Evolutionary conservation across 2,329 filamentous ascomycete species (phyloP), one percentile per base, ranked within the genome.

Genomic region (Penicillium polonicum): DNA sequence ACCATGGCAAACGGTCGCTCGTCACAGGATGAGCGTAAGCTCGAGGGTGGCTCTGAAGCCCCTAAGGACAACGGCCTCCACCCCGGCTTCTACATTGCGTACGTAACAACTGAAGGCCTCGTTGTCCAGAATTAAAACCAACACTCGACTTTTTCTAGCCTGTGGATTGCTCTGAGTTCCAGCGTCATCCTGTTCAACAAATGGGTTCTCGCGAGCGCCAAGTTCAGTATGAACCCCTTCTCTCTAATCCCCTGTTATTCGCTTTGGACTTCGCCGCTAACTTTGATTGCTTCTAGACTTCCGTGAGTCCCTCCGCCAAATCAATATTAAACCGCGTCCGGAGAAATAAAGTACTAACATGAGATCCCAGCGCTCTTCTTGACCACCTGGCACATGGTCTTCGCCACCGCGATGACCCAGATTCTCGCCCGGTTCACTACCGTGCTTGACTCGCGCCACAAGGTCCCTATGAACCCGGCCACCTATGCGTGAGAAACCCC

Each of bases 111-210:
- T 19, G 19, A 31, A 13, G 36, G 12, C 25, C 35, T 42, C 45
- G 5, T n/a, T 48, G 35, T 25, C 48, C 27, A 41, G 6, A 31
- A 42, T 6, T 4, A 43, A 43, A 39, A 53, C 61, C 65, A 57
- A 68, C 50, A 65, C 48, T 23, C 19, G 17, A 41, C 10, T 15
- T 29, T 51, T 29, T 51, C 7, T 76, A 96, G 92, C 67, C 82
- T 87, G 66, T 97, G 93, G 93, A 97, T 97, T 75, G 81, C 86
- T 57, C 83, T 96, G 75, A 95, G 90, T 70, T 96, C 91, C 29
- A 91, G 88, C 68, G 91, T 97, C 73, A 97, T 97, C 75, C 83
- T 97, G 60, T 97, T 97, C 87, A 97, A 97, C 87, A 97, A 97
- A 85, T 96, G 90, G 87, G 91, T 97, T 72, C 83, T 97, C 60